Evolutionary conservation across 129 eudicot species (phyloP).

Genomic region (Silybum marianum): DNA sequence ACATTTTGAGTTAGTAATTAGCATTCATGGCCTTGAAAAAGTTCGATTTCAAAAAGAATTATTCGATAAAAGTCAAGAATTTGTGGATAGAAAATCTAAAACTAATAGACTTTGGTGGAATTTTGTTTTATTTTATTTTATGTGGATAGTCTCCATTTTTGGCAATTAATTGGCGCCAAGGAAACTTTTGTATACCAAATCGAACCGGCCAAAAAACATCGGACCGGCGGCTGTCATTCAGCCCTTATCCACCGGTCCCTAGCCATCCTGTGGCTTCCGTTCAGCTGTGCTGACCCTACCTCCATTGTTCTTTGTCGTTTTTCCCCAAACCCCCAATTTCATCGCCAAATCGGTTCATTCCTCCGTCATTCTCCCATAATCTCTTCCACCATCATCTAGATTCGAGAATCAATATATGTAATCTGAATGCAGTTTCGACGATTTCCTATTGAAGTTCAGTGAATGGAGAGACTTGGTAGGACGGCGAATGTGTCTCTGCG

Average conservation of each 20-base stretch:
- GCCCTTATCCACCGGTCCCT: constrained; percentile 45
- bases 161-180: constrained; percentile 41
- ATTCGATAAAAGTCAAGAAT: neutral
- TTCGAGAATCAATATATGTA: neutral
- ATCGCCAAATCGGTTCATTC: neutral
- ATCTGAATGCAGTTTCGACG: neutral
- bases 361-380: neutral
- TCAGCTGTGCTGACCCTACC: constrained; percentile 20
- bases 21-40: too few species aligned
- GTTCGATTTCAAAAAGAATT: too few species aligned
- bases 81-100: neutral
- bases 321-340: constrained; percentile 8
- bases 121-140: neutral
- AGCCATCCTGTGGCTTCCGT: constrained; percentile 41
- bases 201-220: constrained; percentile 13
- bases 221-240: constrained; percentile 21
- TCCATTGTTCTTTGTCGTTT: constrained; percentile 33
- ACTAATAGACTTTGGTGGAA: neutral
- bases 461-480: constrained; percentile 52
- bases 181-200: constrained; percentile 7
- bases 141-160: constrained; percentile 9
- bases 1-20: too few species aligned
- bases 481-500: constrained; percentile 34
- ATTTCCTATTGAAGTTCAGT: neutral
- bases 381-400: neutral